Percentiles rank a stretch among this genome's conserved stretches.
Evolutionary conservation across 805 yeast genomes (phyloP).

Genomic region (Hanseniaspora singularis): DNA sequence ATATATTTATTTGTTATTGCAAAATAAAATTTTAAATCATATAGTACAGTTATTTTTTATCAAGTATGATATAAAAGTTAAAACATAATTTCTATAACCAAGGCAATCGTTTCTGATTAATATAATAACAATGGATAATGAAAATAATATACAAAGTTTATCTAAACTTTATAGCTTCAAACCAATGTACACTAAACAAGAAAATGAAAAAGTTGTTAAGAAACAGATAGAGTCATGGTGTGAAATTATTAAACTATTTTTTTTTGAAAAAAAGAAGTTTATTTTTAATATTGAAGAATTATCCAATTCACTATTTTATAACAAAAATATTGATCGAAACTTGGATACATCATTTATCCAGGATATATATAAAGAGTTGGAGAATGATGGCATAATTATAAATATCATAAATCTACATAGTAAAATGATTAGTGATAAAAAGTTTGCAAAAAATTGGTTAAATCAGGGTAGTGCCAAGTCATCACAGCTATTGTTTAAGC

Average conservation of each 20-base stretch:
- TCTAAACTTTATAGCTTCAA: conserved; percentile 5
- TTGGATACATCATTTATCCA: not conserved
- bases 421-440: not conserved
- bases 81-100: too few relatives aligned
- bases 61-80: too few relatives aligned
- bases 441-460: conserved; percentile 3
- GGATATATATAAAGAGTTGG: not conserved
- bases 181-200: conserved; percentile 12
- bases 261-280: not conserved
- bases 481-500: too few relatives aligned
- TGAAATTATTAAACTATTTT: not conserved
- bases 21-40: too few relatives aligned
- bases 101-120: too few relatives aligned
- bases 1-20: too few relatives aligned
- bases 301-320: not conserved
- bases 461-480: too few relatives aligned
- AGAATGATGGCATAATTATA: not conserved
- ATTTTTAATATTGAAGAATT: not conserved
- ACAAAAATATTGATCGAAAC: not conserved
- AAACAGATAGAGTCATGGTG: conserved; percentile 7
- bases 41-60: too few relatives aligned
- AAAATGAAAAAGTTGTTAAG: not conserved
- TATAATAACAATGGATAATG: too few relatives aligned
- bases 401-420: not conserved
- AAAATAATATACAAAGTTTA: not conserved